Conservation (phyloP, 495 filamentous ascomycete species). For the Trichoderma reesei region DNA sequence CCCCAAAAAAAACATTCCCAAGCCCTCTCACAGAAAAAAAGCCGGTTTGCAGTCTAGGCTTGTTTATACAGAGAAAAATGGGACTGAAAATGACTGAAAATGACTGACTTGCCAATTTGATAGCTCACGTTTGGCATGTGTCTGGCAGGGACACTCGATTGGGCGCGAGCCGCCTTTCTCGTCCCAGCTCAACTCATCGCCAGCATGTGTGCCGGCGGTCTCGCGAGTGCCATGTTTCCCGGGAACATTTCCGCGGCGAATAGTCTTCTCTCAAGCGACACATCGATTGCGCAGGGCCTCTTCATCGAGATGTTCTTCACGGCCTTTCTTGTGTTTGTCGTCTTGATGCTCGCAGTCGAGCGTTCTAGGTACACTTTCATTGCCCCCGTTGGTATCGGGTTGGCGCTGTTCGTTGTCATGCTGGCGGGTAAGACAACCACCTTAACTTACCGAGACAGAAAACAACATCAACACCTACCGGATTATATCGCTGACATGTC, state of each 20-base stretch:
- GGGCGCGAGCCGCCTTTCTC: conserved; percentile 37
- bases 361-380: conserved; percentile 66
- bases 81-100: no score
- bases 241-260: conserved; percentile 36
- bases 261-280: conserved; percentile 45
- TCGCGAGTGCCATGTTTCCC: conserved; percentile 45
- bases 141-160: conserved; percentile 37
- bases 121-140: conserved; percentile 41
- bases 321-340: conserved; percentile 56
- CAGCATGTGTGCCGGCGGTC: conserved; percentile 41
- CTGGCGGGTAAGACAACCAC: conserved; percentile 45
- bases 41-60: no score
- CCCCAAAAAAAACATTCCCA: neutral
- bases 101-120: neutral
- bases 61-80: no score
- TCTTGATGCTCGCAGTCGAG: conserved; percentile 67
- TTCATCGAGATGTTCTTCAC: conserved; percentile 69
- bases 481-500: conserved; percentile 2
- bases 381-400: conserved; percentile 63
- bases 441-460: neutral
- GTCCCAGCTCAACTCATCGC: conserved; percentile 45
- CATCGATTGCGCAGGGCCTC: conserved; percentile 54
- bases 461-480: neutral
- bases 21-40: no score
- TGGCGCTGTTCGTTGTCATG: conserved; percentile 58